Evolutionary conservation across 1,284 basidiomycete genomes (phyloP), one percentile per base, ranked within the genome.

Genomic region (Austroboletus olivaceoglutinosus): DNA sequence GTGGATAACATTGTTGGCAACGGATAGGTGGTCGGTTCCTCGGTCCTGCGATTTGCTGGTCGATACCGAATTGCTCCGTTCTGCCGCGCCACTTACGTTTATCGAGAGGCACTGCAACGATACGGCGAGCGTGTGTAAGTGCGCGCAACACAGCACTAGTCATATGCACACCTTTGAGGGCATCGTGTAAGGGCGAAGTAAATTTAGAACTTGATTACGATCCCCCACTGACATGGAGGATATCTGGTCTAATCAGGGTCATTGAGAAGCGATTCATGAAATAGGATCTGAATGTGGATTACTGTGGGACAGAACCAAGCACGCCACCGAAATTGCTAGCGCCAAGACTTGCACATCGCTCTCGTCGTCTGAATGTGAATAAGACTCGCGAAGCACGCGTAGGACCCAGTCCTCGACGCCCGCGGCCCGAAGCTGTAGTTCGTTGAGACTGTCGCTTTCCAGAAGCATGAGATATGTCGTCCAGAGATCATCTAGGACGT

Each of bases 391-490:
- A 40, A 70, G 51, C 2, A 59, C 44, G 50, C 51, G 52, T n/a
- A 69, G 30, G 19, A 69, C 48, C 68, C 65, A 79, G 29, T 64
- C 54, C 9, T 66, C 52, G 52, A 77, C 71, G 23, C 70, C 67
- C 33, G 65, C 71, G 19, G 60, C 56, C 18, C 59, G 61, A 3
- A 81, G 69, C 30, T 80, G 75, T 12, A 54, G 59, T 48, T 71
- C 70, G 58, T 79, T 80, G 41, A 71, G 61, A 7, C 67, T 69
- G 37, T 73, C 70, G 53, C 70, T 75, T 58, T 83, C 81, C 25
- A 80, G 58, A 25, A 78, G 61, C 75, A 82, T 78, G 50, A 78
- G 71, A 48, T 81, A 67, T 2, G 73, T 71, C 16, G 74, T 74
- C 72, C 75, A 77, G n/a, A 82, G 55, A 58, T 82, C 80, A n/a